Evolutionary conservation across 208 protist species (phyloP), one percentile per base, ranked within the genome.

Genomic region (Herpetomonas samuelpessoai): DNA sequence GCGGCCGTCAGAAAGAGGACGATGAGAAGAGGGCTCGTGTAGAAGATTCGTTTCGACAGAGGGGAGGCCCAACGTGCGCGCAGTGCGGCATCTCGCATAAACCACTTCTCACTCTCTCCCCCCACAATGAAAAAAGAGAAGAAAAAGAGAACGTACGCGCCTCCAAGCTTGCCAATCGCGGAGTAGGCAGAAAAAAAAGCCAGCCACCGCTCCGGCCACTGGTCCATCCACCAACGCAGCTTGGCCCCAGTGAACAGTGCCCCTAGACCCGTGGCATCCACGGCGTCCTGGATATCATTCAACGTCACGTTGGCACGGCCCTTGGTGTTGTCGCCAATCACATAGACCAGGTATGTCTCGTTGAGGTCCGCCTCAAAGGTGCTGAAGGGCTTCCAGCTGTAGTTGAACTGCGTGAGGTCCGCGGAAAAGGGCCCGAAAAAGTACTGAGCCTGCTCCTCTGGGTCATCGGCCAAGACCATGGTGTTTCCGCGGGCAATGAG

Each of bases 311-410:
- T 50, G 1, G 71, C 68, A 18, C 71, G 46, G 27, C 62, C 47
- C n/a, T 79, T 73, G 12, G 30, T 35, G 30, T 64, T 24, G 60
- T 83, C 71, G 12, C 58, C 61, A 1, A 93, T 35, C 1, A 65
- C 62, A 66, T 88, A 90, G 12, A 83, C 70, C 12, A 91, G 52
- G 68, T 91, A 88, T 31, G 76, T 71, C 38, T 86, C 77, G 57
- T 81, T 79, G 38, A 76, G 46, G 25, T 71, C 71, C 28, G 60
- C 75, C 3, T 68, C 68, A 41, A 65, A 69, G 30, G 78, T 84
- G 56, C 69, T 76, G 61, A 81, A 81, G 2, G 81, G 78, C 55
- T 78, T 77, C 83, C 86, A 93, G 56, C 77, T 77, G 52, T 88
- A 88, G 22, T 57, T 55, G 63, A 90, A 90, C 39, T 62, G 62